phyloP scores from a whole-genome alignment of 176 grass and related monocot species.

The Juncus effusus region DNA sequence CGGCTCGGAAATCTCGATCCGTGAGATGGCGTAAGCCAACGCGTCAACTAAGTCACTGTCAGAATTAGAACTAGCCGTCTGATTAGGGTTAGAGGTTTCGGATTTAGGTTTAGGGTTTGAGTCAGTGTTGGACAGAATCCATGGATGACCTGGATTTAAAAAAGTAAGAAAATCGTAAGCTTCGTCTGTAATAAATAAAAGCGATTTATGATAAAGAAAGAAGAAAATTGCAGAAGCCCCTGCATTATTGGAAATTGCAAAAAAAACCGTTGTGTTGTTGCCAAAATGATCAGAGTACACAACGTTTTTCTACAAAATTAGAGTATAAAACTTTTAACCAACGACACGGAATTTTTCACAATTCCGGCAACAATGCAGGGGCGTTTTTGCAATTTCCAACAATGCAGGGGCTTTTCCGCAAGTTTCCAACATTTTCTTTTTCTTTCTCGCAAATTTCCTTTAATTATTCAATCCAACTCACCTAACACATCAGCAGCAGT shows the following conservation, averaged over 20 bases:
- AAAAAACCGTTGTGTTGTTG: no score
- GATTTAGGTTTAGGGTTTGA: background rate
- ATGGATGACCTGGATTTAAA: constrained; percentile 74
- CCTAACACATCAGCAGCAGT: constrained; percentile 65
- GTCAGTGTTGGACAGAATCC: constrained; percentile 65
- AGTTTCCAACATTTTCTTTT: background rate
- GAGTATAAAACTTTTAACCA: background rate
- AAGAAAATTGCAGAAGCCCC: no score
- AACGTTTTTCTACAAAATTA: background rate
- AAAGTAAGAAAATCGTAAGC: constrained; percentile 4
- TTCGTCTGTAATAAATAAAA: no score
- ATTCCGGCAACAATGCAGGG: background rate
- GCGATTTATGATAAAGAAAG: background rate
- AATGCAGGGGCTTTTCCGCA: no score
- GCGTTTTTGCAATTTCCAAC: no score
- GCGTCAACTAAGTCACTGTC: constrained; percentile 35
- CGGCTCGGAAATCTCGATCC: constrained; percentile 50
- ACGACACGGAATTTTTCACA: background rate
- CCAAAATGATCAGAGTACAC: no score
- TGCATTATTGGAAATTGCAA: no score
- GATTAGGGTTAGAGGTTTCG: background rate
- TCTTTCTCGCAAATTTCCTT: background rate
- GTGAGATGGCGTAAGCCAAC: constrained; percentile 39
- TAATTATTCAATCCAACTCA: constrained; percentile 24
- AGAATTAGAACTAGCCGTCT: constrained; percentile 30